phyloP scores from a whole-genome alignment of 768 basidiomycete species.

The Lentinula guzmanii region DNA sequence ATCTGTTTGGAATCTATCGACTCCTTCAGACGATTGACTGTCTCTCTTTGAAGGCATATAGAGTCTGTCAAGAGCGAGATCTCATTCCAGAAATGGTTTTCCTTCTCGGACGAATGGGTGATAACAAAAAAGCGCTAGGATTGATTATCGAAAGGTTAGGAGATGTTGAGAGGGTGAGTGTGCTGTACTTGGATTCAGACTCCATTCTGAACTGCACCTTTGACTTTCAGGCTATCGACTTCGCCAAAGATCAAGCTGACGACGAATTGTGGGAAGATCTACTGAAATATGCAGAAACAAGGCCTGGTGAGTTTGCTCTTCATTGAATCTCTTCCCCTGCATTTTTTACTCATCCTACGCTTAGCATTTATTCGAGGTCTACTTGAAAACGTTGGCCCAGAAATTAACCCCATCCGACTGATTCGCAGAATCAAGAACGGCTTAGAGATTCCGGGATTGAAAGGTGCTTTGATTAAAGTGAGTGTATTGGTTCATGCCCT shows the following conservation, averaged over 20 bases:
- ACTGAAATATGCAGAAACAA: slow-evolving; percentile 87
- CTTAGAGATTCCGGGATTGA: slow-evolving; percentile 91
- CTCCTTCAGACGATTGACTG: not conserved
- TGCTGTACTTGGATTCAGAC: not conserved
- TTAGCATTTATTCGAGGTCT: slow-evolving; percentile 91
- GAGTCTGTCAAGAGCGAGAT: slow-evolving; percentile 78
- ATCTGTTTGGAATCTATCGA: too few species aligned
- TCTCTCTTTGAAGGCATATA: slow-evolving; percentile 58
- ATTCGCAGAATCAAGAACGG: slow-evolving; percentile 95
- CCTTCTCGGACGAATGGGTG: slow-evolving; percentile 94
- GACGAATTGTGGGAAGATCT: slow-evolving; percentile 98
- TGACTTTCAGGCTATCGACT: slow-evolving; percentile 78
- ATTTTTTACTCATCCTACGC: not conserved
- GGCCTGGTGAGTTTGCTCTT: slow-evolving; percentile 56
- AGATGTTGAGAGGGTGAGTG: slow-evolving; percentile 78
- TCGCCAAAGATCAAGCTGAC: slow-evolving; percentile 95
- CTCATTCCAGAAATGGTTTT: slow-evolving; percentile 97
- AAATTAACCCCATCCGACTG: slow-evolving; percentile 91
- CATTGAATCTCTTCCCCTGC: not conserved
- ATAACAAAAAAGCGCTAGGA: slow-evolving; percentile 90
- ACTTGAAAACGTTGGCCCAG: slow-evolving; percentile 92
- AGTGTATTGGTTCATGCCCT: not conserved
- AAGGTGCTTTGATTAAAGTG: slow-evolving; percentile 84
- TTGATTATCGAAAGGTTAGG: slow-evolving; percentile 94
- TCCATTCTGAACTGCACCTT: not conserved